Evolutionary conservation across 148 eudicot genomes (phyloP).

Genomic region (Hydrangea macrophylla): DNA sequence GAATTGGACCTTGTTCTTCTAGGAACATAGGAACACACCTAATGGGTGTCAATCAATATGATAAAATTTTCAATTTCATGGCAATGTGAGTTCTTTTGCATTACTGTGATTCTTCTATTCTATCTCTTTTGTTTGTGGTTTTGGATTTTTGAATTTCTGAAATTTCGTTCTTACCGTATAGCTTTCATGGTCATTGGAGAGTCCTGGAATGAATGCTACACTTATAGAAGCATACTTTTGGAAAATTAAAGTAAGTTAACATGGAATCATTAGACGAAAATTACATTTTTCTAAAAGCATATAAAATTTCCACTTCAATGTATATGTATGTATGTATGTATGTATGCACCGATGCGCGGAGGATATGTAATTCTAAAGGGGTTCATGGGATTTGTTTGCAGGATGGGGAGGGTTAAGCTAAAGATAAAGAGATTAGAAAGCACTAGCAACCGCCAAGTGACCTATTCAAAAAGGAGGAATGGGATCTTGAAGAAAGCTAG

Average conservation of each 20-base stretch:
- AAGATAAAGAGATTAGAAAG: constrained; percentile 74
- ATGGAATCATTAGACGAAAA: constrained; percentile 8
- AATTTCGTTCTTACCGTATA: neutral
- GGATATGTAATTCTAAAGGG: constrained; percentile 13
- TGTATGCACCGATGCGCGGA: neutral
- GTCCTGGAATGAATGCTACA: constrained; percentile 7
- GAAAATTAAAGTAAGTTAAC: neutral
- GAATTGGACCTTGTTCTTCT: neutral
- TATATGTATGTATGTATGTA: neutral
- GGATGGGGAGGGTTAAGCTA: constrained; percentile 85
- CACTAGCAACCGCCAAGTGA: constrained; percentile 67
- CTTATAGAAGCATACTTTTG: neutral
- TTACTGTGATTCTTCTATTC: neutral
- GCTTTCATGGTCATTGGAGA: constrained; percentile 4
- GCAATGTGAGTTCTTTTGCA: neutral
- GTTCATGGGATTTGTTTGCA: constrained; percentile 26
- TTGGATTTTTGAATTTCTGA: neutral
- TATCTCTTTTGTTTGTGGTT: neutral
- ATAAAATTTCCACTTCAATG: too few relatives aligned
- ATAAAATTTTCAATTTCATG: neutral
- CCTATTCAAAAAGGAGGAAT: constrained; percentile 63
- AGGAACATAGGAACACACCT: neutral
- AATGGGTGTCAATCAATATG: neutral
- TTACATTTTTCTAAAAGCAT: too few relatives aligned
- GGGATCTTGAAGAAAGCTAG: constrained; percentile 76